Conservation (phyloP, 495 filamentous ascomycete species). For the Glarea lozoyensis region DNA sequence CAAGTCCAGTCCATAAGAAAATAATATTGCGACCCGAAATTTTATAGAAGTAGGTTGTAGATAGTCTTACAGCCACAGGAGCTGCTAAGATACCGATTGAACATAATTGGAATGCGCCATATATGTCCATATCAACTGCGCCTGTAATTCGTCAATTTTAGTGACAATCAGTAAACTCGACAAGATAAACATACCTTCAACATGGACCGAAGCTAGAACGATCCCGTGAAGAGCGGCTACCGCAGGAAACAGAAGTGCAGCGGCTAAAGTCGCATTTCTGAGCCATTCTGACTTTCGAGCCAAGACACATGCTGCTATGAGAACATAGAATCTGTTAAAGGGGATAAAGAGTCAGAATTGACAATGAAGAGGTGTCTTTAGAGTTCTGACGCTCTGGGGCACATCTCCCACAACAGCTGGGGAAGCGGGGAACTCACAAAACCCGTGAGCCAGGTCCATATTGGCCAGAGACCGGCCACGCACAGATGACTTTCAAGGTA, state of each 20-base stretch:
- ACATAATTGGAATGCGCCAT: constrained; percentile 54
- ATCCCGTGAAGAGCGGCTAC: constrained; percentile 52
- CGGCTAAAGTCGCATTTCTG: constrained; percentile 48
- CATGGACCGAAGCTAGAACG: constrained; percentile 43
- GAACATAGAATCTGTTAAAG: constrained; percentile 47
- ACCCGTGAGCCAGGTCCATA: constrained; percentile 48
- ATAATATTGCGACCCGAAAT: constrained; percentile 52
- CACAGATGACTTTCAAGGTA: constrained; percentile 43
- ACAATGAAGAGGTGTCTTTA: too few species aligned
- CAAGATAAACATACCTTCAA: constrained; percentile 32
- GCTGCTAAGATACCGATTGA: constrained; percentile 52
- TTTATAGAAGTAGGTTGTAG: constrained; percentile 49
- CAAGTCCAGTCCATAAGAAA: constrained; percentile 48
- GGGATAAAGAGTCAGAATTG: too few species aligned
- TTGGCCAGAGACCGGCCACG: constrained; percentile 52
- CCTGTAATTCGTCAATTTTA: constrained; percentile 25
- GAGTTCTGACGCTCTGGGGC: too few species aligned
- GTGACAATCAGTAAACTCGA: not conserved
- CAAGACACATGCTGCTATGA: constrained; percentile 48
- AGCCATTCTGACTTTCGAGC: constrained; percentile 49
- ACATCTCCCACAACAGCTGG: too few species aligned
- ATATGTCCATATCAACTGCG: constrained; percentile 57
- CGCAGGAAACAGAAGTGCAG: constrained; percentile 50
- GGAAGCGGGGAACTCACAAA: constrained; percentile 33
- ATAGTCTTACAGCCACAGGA: constrained; percentile 45